Evolutionary conservation across 768 basidiomycete genomes (phyloP), one percentile per base, ranked within the genome.

Genomic region (Rhodocollybia butyracea): DNA sequence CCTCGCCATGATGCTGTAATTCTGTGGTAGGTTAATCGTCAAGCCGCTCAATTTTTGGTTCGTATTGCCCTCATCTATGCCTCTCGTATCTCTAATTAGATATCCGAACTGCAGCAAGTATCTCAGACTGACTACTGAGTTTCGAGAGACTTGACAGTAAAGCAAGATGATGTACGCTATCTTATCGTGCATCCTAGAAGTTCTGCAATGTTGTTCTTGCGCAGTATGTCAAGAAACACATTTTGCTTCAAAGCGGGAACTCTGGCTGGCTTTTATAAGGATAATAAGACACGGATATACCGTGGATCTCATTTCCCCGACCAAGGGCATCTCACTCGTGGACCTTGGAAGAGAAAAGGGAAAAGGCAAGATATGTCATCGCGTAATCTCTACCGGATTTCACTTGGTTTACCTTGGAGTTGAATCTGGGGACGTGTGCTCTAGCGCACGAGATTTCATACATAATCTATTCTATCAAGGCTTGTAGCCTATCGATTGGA

Each of bases 131-230:
- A 69, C 69, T 1, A 26, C 58, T 26, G 65, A 63, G 36, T 73
- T 73, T 58, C 66, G 71, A 11, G 56, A 64, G 11, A 43, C 48
- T 8, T 66, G 55, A 34, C 70, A 70, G 45, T 69, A 70, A 57
- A 63, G 59, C 56, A 70, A 69, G 55, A 61, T 63, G 39, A 64
- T 66, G 67, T 72, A 72, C 30, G 57, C 53, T 2, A 46, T 64
- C 2, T 47, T 72, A 13, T 68, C 70, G 0, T 66, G 65, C 47
- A 54, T 73, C 19, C 69, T 67, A 0, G 63, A 68, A 1, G 54
- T 53, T 1, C 59, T 70, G 6, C 3, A 26, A 52, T 11, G n/a
- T 31, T 27, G 54, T 59, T 8, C 65, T 64, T 47, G 60, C 64
- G 19, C 59, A 57, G 17, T 68, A 65, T 51, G 65, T 71, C 39